Evolutionary conservation across 495 filamentous ascomycete species (phyloP), one percentile per base, ranked within the genome.

Genomic region (Cercophora sp.): DNA sequence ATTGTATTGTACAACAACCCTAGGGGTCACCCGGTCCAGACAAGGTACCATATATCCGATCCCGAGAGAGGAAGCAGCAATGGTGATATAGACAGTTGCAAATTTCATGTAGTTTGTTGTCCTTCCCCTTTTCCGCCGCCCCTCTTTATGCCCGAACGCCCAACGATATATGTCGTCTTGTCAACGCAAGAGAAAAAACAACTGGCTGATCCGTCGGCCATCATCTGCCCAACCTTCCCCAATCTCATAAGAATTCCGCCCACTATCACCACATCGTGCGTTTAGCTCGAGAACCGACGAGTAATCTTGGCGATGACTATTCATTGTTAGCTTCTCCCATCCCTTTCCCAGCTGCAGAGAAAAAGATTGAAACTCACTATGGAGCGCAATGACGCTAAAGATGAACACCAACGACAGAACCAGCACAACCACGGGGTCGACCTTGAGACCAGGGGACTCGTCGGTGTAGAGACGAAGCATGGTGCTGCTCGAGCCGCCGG

Each of bases 381-480:
- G 93, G 69, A 98, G 77, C 60, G 89, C 91, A 62, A 98, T 93
- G 67, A 98, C 93, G 61, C 88, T 93, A 76, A 97, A 95, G 70
- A 98, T 98, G 74, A 98, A 98, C 36, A 92, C 93, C 56, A 98
- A 79, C 56, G 85, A 91, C 57, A 98, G 80, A 54, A 95, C 91
- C 64, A 98, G 77, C 39, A 98, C 93, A 45, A 98, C 90, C 31
- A 98, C 91, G 16, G 93, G 93, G 67, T 98, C 93, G 52, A 98
- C 93, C 70, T 96, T 92, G 57, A 98, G 73, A 54, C 93, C 93
- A 51, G 94, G 92, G 56, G 85, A 89, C 79, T 98, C 93, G 65
- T 98, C 93, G 32, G 93, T 98, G 81, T 98, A 98, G n/a, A 98
- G 86, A 85, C 92, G 89, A 70, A 98, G 81, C 93, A 98, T 98